Base-by-base conservation (phyloP, 768 basidiomycete species). In the Rhodotorula babjevae region DNA sequence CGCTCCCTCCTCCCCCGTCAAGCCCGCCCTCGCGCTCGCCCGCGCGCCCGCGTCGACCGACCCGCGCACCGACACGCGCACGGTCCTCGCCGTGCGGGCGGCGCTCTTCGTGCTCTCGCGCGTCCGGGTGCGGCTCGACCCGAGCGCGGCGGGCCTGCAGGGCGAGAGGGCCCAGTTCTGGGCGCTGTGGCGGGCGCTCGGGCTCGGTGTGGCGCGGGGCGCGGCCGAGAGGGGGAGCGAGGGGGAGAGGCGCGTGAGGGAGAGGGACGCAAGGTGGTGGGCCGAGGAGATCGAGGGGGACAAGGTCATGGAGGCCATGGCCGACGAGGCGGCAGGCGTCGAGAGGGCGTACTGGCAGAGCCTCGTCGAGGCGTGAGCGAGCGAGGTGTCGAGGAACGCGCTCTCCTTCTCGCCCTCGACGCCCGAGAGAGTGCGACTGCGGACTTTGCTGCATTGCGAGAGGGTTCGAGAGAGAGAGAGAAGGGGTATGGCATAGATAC, bases 181-280 rank as follows among this genome's bases (percentile, higher is more conserved):
- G 63, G 40, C 53, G 52, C 52, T 67, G 21, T 72, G 71, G 71
- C 49, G 59, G 23, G 71, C 50, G 61, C 31, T 61, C 11, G 65
- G 67, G 33, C n/a, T 64, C 27, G 53, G n/a, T 10, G 0, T 19
- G 6, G n/a, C 42, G n/a, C 44, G 33, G 27, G 31, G 11, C 27
- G 3, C 8, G 59, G 67, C 5, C 36, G 36, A 21, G 46, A 53
- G 36, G 11, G 65, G 29, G 33, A 31, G 49, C 21, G 57, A 40
- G 63, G 25, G 36, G 3, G 57, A 58, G 50, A 1, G 36, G 55
- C 27, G 14, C 53, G 9, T 56, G 18, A 61, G 44, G 50, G 1
- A 19, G 33, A 23, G 29, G 10, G 74, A 75, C 27, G 31, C 62
- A 18, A 19, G 9, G 50, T 70, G 74, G 74, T 71, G 64, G 59